These are phyloP conservation scores for Hypomontagnella monticulosa DNA, from an alignment of 495 filamentous ascomycete species.

Conservation along the genomic window DNA sequence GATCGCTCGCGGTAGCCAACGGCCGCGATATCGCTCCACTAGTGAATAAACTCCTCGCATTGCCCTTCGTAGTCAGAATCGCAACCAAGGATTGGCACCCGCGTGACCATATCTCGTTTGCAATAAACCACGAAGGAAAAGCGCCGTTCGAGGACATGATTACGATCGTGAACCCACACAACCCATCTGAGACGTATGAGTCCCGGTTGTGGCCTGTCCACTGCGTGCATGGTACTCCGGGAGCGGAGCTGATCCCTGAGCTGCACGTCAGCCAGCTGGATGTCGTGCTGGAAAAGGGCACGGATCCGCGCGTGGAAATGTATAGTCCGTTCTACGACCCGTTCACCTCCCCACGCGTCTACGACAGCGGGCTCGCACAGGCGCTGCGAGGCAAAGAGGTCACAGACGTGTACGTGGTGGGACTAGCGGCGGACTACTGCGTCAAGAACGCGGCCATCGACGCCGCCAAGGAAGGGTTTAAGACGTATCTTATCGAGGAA, in stretches of 20 bases:
- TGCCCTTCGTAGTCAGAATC: constrained; percentile 77
- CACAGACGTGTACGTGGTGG: constrained; percentile 82
- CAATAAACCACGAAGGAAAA: constrained; percentile 75
- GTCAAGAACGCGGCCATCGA: constrained; percentile 83
- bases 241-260: constrained; percentile 79
- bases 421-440: constrained; percentile 89
- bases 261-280: constrained; percentile 70
- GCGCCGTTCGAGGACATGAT: constrained; percentile 70
- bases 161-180: constrained; percentile 73
- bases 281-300: constrained; percentile 78
- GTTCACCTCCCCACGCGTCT: constrained; percentile 61
- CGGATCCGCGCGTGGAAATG: constrained; percentile 80
- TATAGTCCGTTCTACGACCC: constrained; percentile 88
- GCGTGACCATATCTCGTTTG: constrained; percentile 86
- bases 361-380: constrained; percentile 67
- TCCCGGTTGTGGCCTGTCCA: constrained; percentile 89
- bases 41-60: constrained; percentile 78
- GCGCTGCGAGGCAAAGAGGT: constrained; percentile 66
- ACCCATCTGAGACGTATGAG: constrained; percentile 68
- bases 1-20: constrained; percentile 78
- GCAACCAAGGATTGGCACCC: constrained; percentile 95
- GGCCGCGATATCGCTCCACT: constrained; percentile 73
- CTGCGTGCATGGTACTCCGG: constrained; percentile 79
- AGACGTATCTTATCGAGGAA: constrained; percentile 79
- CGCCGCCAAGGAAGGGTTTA: constrained; percentile 78